Evolutionary conservation across 208 protist species (phyloP).

Genomic region (Crithidia fasciculata): DNA sequence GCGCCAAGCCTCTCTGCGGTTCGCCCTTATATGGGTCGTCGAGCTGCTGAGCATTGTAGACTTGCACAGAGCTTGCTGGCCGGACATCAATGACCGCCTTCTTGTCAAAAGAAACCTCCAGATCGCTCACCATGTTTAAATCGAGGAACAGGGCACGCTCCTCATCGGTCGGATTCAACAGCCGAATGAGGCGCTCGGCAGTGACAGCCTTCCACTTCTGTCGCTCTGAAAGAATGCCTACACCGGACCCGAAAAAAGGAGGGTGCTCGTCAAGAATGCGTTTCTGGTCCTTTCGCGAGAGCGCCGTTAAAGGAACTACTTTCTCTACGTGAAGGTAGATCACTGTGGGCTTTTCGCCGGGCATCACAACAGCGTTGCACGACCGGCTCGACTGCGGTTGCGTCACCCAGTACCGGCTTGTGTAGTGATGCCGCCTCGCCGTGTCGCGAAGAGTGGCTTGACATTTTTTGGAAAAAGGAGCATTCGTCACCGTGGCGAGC

Average conservation of each 20-base stretch:
- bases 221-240: constrained; percentile 85
- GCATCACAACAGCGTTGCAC: constrained; percentile 73
- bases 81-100: constrained; percentile 81
- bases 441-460: constrained; percentile 56
- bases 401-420: constrained; percentile 84
- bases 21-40: constrained; percentile 89
- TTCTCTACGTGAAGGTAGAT: constrained; percentile 84
- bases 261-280: constrained; percentile 86
- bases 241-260: constrained; percentile 87
- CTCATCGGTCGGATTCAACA: constrained; percentile 73
- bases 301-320: constrained; percentile 66
- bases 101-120: constrained; percentile 55
- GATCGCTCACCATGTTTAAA: constrained; percentile 48
- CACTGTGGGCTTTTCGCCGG: constrained; percentile 60
- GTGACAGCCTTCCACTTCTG: constrained; percentile 87
- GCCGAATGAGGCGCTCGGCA: constrained; percentile 65
- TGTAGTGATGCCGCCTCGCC: constrained; percentile 45
- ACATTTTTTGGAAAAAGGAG: constrained; percentile 61
- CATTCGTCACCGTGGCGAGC: constrained; percentile 80
- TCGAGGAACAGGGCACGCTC: constrained; percentile 87
- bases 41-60: constrained; percentile 88
- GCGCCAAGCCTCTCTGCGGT: constrained; percentile 76
- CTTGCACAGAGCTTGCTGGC: constrained; percentile 68
- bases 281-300: constrained; percentile 64
- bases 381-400: constrained; percentile 75